Conservation (phyloP, 169 alveolate species). For the Eimeria maxima region DNA sequence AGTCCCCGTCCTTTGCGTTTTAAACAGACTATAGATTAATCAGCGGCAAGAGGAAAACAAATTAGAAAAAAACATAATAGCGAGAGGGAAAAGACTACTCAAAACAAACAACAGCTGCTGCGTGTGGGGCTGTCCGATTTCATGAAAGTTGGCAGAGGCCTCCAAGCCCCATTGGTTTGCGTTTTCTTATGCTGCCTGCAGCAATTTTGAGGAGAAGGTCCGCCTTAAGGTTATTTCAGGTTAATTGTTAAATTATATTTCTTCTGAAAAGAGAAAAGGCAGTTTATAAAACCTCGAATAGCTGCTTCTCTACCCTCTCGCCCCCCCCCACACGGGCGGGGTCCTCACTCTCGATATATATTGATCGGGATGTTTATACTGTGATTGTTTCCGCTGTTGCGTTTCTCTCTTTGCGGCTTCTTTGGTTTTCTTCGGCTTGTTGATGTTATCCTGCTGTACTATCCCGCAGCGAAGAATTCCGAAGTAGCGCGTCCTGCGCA, state of each 20-base stretch:
- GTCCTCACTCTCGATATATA: not conserved
- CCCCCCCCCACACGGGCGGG: conserved; percentile 11
- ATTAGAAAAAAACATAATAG: not conserved
- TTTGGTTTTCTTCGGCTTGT: too few species aligned
- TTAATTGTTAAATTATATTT: not conserved
- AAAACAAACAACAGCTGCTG: not conserved
- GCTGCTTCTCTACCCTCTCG: not conserved
- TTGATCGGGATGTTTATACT: not conserved
- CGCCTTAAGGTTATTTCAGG: too few species aligned
- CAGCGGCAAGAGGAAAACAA: not conserved
- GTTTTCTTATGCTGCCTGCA: not conserved
- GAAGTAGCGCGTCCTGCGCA: not conserved
- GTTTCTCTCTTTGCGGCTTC: not conserved
- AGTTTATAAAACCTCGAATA: not conserved
- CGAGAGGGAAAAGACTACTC: too few species aligned
- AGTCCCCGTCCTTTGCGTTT: too few species aligned
- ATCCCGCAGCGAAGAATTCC: too few species aligned
- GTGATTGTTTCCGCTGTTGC: not conserved
- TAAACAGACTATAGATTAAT: too few species aligned
- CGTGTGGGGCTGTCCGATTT: not conserved
- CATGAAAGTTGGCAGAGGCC: not conserved
- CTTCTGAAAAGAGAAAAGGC: not conserved
- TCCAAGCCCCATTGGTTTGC: not conserved
- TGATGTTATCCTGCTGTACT: too few species aligned
- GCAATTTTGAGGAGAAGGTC: not conserved